phyloP scores from a whole-genome alignment of 768 basidiomycete genomes.

The Cystobasidium ongulense region DNA sequence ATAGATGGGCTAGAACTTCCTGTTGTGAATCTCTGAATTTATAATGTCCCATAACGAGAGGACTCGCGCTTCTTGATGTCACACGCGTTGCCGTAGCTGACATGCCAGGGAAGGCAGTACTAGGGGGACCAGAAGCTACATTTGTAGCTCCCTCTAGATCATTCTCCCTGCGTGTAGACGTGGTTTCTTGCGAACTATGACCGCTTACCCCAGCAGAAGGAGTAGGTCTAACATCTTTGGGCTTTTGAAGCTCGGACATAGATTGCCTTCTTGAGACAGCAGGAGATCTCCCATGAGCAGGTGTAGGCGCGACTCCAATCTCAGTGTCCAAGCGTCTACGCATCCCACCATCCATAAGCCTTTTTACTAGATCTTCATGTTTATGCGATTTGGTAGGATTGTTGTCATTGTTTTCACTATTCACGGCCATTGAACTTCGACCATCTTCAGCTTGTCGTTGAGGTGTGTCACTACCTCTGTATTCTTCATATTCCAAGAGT shows the following conservation, averaged over 20 bases:
- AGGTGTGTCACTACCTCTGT: neutral
- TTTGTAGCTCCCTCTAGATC: neutral
- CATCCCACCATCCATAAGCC: conserved; percentile 4
- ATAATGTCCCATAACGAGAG: conserved; percentile 25
- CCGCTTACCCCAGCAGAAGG: neutral
- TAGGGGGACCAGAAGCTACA: neutral
- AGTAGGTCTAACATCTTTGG: neutral
- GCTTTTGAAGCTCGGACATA: neutral
- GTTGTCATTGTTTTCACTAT: neutral
- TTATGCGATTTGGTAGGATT: neutral
- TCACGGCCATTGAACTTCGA: neutral
- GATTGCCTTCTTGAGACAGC: conserved; percentile 21
- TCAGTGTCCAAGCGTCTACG: neutral
- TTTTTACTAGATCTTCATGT: conserved; percentile 7
- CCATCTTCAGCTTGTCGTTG: conserved; percentile 17
- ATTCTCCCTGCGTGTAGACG: neutral
- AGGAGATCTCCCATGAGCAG: conserved; percentile 9
- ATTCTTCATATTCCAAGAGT: conserved; percentile 12
- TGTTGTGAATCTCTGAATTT: conserved; percentile 39
- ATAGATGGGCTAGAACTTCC: conserved; percentile 36
- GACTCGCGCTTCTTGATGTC: neutral
- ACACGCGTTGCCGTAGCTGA: neutral
- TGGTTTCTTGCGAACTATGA: neutral
- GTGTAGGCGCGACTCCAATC: conserved; percentile 18
- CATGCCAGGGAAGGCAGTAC: neutral